These are phyloP conservation scores for Pseudophaeomoniella oleicola DNA, from an alignment of 2,329 filamentous ascomycete genomes.

Conservation along the genomic window DNA sequence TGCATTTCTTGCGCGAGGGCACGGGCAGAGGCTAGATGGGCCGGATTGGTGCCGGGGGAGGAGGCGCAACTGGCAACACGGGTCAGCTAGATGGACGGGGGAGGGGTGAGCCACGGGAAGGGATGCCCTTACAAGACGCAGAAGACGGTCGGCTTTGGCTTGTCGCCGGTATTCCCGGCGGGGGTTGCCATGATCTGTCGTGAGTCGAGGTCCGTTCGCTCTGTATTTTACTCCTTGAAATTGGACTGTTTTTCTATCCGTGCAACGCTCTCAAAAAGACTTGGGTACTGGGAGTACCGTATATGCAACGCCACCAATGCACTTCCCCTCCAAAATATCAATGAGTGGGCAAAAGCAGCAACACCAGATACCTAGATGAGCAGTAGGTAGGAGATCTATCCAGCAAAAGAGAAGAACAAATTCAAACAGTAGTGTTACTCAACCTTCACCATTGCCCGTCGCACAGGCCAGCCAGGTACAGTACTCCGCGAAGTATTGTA, in stretches of 20 bases:
- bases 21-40: slow-evolving; percentile 65
- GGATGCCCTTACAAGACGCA: slow-evolving; percentile 61
- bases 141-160: slow-evolving; percentile 47
- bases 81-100: slow-evolving; percentile 8
- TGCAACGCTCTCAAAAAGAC: background rate
- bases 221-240: background rate
- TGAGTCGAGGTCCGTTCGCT: background rate
- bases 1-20: slow-evolving; percentile 61
- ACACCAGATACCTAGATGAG: too few species aligned
- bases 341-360: too few species aligned
- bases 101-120: background rate
- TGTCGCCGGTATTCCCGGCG: slow-evolving; percentile 13
- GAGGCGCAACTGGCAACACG: slow-evolving; percentile 56
- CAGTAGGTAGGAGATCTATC: too few species aligned
- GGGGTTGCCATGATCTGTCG: background rate
- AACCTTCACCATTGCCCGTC: too few species aligned
- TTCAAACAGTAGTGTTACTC: too few species aligned
- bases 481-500: too few species aligned
- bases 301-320: too few species aligned
- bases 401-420: too few species aligned
- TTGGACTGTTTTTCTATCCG: too few species aligned
- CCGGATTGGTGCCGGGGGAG: slow-evolving; percentile 54
- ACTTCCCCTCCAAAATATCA: too few species aligned
- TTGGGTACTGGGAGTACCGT: too few species aligned
- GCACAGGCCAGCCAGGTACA: too few species aligned